Evolutionary conservation across 1,139 yeast genomes (phyloP), one percentile per base, ranked within the genome.

Genomic region (Arxiozyma telluris): DNA sequence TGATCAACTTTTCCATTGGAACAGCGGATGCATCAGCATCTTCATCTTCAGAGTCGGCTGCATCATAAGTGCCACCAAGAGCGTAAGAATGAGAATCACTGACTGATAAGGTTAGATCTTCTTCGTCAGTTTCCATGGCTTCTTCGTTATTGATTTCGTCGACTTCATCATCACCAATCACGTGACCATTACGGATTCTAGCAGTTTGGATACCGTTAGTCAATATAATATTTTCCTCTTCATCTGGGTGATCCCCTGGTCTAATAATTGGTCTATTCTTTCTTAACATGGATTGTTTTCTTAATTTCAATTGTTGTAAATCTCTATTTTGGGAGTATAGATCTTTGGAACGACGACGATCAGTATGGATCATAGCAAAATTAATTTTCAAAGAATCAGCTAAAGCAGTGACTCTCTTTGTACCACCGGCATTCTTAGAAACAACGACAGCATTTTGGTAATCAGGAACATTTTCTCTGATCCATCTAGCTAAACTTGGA

Each of bases 351-450:
- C 98, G 84, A 71, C 97, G 85, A 69, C 98, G 83, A 72, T 93
- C 98, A 39, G 98, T 93, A 70, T 94, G 98, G 63, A 94, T 93
- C 98, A 94, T 93, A 57, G 98, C 99, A 67, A 94, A 94, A 71
- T 93, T 90, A 61, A 93, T 89, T 72, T 93, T 93, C 63, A 94
- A 78, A 39, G 94, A 83, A 72, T 94, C 99, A 11, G 98, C 98
- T 66, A 94, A 76, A 1, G 97, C 94, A 41, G 99, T 94, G 53
- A 93, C 99, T 62, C 98, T 80, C 70, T 94, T 94, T 25, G 98
- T 91, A 51, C 98, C 99, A 59, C 98, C 98, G 27, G 99, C 98
- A 72, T 94, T 93, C 71, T 94, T 94, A 12, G 97, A 90, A 46
- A 84, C 84, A 55, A 87, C 96, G 47, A 93, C 96, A 5, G 94